Percentiles rank a stretch among this genome's conserved stretches.
Conservation (phyloP, 2,329 filamentous ascomycete species). For the Penicillium sp. region DNA sequence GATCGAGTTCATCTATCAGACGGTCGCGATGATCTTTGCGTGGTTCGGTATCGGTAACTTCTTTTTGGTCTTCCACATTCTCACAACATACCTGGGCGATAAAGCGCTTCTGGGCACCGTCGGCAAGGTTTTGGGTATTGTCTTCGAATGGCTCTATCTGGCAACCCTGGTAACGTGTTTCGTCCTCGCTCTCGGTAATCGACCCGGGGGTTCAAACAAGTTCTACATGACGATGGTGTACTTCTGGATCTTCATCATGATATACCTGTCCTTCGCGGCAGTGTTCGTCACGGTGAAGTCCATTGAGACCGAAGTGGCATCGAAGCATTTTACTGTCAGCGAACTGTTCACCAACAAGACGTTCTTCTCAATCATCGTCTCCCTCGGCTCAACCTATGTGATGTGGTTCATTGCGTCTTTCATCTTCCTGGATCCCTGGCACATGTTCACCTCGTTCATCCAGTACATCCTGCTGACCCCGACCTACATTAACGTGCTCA, state of each 20-base stretch:
- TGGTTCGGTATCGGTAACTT: constrained; percentile 99
- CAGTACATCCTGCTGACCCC: constrained; percentile 95
- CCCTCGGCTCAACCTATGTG: constrained; percentile 83
- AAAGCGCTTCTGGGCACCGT: constrained; percentile 65
- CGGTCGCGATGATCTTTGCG: constrained; percentile 92
- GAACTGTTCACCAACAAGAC: constrained; percentile 79
- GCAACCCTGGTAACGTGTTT: constrained; percentile 91
- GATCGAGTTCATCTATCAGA: constrained; percentile 90
- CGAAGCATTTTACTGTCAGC: constrained; percentile 59
- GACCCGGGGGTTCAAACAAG: constrained; percentile 86
- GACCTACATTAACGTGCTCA: constrained; percentile 96
- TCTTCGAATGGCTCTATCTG: constrained; percentile 96
- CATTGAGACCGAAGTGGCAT: constrained; percentile 66
- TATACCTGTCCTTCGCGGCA: constrained; percentile 90
- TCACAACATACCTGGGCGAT: constrained; percentile 78
- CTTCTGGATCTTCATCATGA: constrained; percentile 96
- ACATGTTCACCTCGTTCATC: constrained; percentile 91
- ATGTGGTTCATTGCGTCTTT: constrained; percentile 89
- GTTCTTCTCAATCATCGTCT: constrained; percentile 92
- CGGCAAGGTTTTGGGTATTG: constrained; percentile 75
- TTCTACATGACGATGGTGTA: constrained; percentile 97
- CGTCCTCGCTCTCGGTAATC: constrained; percentile 87
- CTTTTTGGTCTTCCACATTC: constrained; percentile 96
- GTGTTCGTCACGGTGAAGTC: constrained; percentile 89
- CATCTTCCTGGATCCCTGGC: constrained; percentile 97